A percentile compares a stretch with the other conserved stretches of the same genome.
These are phyloP conservation scores for Mycena vitilis DNA, from an alignment of 768 basidiomycete species.

Conservation along the genomic window DNA sequence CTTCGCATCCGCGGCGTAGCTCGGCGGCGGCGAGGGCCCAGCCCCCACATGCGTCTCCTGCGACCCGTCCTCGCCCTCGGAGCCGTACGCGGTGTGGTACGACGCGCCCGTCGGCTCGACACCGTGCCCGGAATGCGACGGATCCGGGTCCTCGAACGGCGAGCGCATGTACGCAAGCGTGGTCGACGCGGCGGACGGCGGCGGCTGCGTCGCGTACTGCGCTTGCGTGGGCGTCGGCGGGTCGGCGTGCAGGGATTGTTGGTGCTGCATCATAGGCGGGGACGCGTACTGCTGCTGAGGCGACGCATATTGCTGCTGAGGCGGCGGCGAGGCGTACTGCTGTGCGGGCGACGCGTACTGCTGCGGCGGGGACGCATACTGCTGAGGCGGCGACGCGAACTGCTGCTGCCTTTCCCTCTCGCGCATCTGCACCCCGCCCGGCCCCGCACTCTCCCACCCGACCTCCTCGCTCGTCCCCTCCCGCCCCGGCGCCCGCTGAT, in stretches of 20 bases:
- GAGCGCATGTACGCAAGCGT: constrained; percentile 23
- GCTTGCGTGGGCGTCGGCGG: constrained; percentile 36
- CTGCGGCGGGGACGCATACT: not conserved
- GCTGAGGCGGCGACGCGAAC: not conserved
- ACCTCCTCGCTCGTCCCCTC: constrained; percentile 47
- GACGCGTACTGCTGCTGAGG: constrained; percentile 11
- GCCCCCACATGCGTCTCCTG: not conserved
- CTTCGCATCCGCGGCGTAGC: constrained; percentile 22
- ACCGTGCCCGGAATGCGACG: not conserved
- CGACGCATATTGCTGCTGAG: not conserved
- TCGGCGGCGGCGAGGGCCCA: constrained; percentile 26
- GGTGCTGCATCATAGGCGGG: not conserved
- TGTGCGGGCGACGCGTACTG: not conserved
- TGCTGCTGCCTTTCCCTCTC: constrained; percentile 3
- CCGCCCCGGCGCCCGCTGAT: constrained; percentile 19
- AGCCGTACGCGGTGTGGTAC: constrained; percentile 35
- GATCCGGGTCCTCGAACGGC: constrained; percentile 33
- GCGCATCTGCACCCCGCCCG: constrained; percentile 29
- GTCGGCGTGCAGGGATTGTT: not conserved
- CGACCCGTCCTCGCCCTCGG: constrained; percentile 1
- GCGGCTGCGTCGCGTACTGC: constrained; percentile 28
- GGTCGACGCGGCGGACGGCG: constrained; percentile 7
- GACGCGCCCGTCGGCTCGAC: constrained; percentile 34
- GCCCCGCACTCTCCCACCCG: constrained; percentile 43
- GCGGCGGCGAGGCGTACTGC: no score